Base-by-base conservation (phyloP, 2,329 filamentous ascomycete species). In the Coniochaeta sp. region DNA sequence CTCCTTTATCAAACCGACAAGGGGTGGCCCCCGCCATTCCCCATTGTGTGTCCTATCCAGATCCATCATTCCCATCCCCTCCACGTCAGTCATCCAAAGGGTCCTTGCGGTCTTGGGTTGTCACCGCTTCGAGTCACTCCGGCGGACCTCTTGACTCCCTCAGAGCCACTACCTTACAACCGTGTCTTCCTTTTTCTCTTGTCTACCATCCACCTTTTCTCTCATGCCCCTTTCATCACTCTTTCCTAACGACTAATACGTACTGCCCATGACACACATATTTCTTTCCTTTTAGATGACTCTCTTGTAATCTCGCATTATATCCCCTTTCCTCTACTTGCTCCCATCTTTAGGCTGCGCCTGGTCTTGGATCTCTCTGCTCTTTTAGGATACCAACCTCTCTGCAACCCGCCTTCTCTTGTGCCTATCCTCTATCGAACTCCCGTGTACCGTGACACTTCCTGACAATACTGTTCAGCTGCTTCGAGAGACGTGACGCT, bases 111-210 rank as follows among this genome's bases (percentile, higher is more conserved):
- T 42, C 18, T 26, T n/a, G 13, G 38, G 6, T 24, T 26, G 38
- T 22, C 38, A 42, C 38, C 38, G 38, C n/a, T n/a, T 42, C 38
- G 38, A 42, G 38, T 42, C 38, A 42, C 38, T 42, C 38, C 38
- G 38, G 10, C 20, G 20, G 20, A 42, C 20, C 38, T 42, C 38
- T 42, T 42, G 38, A 42, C 38, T 42, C 38, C 38, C 20, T n/a
- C n/a, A n/a, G n/a, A n/a, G n/a, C 3, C 3, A 9, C 16, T 20
- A 40, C 16, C 16, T n/a, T n/a, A 40, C 35, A 9, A 40, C 6
- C 35, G 7, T 35, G 35, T 40, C 35, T 12, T 40, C 24, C 35
- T 40, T 20, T 40, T 4, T 9, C 20, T 26, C 38, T 26, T 9
- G 3, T 42, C 26, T 6, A 42, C 22, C n/a, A n/a, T n/a, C n/a